phyloP scores from a whole-genome alignment of 768 basidiomycete species.

The Pisolithus albus region DNA sequence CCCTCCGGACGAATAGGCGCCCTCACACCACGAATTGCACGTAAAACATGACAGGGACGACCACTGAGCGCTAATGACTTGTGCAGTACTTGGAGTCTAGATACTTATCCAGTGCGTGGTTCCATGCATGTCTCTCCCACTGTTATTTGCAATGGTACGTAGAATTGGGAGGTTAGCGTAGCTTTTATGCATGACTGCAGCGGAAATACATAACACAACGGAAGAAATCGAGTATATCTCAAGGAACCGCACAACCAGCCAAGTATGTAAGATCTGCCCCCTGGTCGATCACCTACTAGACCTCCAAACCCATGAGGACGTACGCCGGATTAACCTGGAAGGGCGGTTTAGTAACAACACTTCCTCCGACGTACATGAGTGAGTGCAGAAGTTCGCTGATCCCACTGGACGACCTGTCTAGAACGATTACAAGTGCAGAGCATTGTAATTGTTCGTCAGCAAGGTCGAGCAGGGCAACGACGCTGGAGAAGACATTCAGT shows the following conservation, averaged over 20 bases:
- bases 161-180: too few relatives aligned
- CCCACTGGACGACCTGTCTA: slow-evolving; percentile 66
- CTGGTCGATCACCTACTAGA: slow-evolving; percentile 34
- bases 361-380: slow-evolving; percentile 88
- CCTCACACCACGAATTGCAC: too few relatives aligned
- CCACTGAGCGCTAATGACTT: too few relatives aligned
- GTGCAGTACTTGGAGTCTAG: too few relatives aligned
- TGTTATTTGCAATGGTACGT: too few relatives aligned
- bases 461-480: slow-evolving; percentile 81
- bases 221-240: neutral
- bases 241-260: slow-evolving; percentile 22
- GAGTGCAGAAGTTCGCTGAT: slow-evolving; percentile 77
- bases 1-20: too few relatives aligned
- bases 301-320: slow-evolving; percentile 81
- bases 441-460: slow-evolving; percentile 81
- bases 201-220: too few relatives aligned
- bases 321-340: slow-evolving; percentile 71
- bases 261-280: slow-evolving; percentile 6
- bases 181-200: too few relatives aligned
- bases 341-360: slow-evolving; percentile 73
- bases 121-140: too few relatives aligned
- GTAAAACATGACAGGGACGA: neutral
- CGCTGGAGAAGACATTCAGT: slow-evolving; percentile 34
- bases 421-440: slow-evolving; percentile 68
- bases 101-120: too few relatives aligned